Evolutionary conservation across 306 rosid genomes (phyloP).

Genomic region (Prunus campanulata): DNA sequence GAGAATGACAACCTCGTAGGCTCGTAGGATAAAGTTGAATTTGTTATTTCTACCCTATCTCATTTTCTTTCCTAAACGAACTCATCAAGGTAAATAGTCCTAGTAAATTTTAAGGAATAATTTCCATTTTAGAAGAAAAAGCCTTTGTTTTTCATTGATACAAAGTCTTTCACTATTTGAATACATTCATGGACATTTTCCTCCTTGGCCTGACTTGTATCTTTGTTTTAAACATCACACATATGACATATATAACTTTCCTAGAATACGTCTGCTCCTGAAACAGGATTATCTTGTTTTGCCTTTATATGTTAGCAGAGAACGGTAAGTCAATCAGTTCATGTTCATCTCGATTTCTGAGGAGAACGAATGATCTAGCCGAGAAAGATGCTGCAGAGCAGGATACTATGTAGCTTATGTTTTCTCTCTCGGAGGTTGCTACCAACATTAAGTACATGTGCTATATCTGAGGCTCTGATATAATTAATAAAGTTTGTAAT

Average conservation of each 20-base stretch:
- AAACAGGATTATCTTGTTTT: conserved; percentile 75
- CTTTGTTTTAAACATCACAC: not conserved
- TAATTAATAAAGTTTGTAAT: too few relatives aligned
- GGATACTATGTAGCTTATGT: conserved; percentile 42
- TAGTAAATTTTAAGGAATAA: too few relatives aligned
- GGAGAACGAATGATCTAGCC: conserved; percentile 51
- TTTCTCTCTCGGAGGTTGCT: not conserved
- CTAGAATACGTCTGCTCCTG: conserved; percentile 1
- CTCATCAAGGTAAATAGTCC: too few relatives aligned
- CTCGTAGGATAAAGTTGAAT: too few relatives aligned
- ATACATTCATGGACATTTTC: not conserved
- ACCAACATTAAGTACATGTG: too few relatives aligned
- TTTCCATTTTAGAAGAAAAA: too few relatives aligned
- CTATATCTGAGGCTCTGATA: too few relatives aligned
- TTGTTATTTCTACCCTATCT: too few relatives aligned
- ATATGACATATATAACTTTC: not conserved
- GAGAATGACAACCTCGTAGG: too few relatives aligned
- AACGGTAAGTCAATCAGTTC: conserved; percentile 21
- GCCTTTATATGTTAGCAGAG: conserved; percentile 64
- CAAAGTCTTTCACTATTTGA: not conserved
- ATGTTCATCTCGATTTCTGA: conserved; percentile 39
- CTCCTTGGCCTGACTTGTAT: not conserved
- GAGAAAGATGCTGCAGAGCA: conserved; percentile 41
- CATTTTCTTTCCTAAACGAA: too few relatives aligned
- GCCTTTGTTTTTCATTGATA: not conserved